These are phyloP conservation scores for Aspergillus brasiliensis DNA, from an alignment of 2,329 filamentous ascomycete species.

Conservation along the genomic window DNA sequence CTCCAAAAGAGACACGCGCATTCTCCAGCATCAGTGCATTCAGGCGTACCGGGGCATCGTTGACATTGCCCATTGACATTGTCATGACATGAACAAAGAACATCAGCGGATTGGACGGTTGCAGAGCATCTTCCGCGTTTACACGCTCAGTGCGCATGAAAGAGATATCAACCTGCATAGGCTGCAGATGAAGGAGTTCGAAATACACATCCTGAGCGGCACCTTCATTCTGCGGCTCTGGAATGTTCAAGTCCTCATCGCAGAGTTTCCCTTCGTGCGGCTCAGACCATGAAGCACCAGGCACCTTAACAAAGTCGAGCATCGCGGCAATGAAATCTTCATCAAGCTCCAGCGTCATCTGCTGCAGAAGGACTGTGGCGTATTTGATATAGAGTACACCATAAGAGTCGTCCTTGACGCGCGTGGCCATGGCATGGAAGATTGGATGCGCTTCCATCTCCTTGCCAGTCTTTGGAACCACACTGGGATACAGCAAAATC, in stretches of 20 bases:
- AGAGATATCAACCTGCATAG: slow-evolving; percentile 95
- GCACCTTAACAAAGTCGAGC: slow-evolving; percentile 90
- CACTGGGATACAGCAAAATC: slow-evolving; percentile 93
- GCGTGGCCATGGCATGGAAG: slow-evolving; percentile 84
- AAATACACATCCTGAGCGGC: slow-evolving; percentile 96
- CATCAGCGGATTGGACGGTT: slow-evolving; percentile 91
- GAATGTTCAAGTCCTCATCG: slow-evolving; percentile 86
- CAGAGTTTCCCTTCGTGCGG: slow-evolving; percentile 83
- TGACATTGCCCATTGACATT: slow-evolving; percentile 99
- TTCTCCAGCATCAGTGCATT: slow-evolving; percentile 96
- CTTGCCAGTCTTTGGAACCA: slow-evolving; percentile 93
- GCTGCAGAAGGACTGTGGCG: slow-evolving; percentile 86
- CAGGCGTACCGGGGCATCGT: slow-evolving; percentile 90
- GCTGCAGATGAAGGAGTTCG: slow-evolving; percentile 92
- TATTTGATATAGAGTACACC: slow-evolving; percentile 99
- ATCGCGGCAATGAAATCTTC: slow-evolving; percentile 98
- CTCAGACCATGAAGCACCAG: slow-evolving; percentile 83
- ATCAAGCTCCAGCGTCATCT: slow-evolving; percentile 97
- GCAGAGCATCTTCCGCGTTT: slow-evolving; percentile 92
- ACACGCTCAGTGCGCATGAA: slow-evolving; percentile 96
- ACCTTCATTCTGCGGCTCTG: slow-evolving; percentile 83
- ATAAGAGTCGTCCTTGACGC: slow-evolving; percentile 97
- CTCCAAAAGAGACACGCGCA: slow-evolving; percentile 81
- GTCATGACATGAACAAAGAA: slow-evolving; percentile 98
- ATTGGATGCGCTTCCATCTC: slow-evolving; percentile 97